A percentile compares a stretch with the other conserved stretches of the same genome.
phyloP scores from a whole-genome alignment of 495 filamentous ascomycete species.

The Cercophora scortea region DNA sequence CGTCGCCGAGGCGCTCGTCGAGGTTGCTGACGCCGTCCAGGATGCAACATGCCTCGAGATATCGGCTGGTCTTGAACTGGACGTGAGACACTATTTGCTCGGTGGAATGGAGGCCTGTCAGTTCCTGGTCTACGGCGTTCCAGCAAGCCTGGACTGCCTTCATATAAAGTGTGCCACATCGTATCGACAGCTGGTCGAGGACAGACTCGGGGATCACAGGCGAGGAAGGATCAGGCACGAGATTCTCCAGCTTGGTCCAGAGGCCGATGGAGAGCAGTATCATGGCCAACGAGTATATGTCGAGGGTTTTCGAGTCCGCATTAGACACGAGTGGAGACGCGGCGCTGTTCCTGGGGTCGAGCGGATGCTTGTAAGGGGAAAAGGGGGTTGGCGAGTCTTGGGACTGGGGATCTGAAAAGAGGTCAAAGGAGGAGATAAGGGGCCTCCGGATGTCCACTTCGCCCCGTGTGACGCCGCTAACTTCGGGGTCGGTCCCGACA shows the following conservation, averaged over 20 bases:
- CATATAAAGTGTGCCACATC: constrained; percentile 71
- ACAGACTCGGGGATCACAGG: constrained; percentile 34
- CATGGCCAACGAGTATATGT: constrained; percentile 79
- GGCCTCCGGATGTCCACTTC: constrained; percentile 64
- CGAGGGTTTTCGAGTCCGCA: constrained; percentile 54
- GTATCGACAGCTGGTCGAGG: constrained; percentile 55
- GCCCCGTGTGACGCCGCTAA: constrained; percentile 28
- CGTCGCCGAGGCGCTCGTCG: constrained; percentile 37
- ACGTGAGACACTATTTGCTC: constrained; percentile 35
- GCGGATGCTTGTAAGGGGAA: constrained; percentile 66
- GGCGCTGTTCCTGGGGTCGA: constrained; percentile 54
- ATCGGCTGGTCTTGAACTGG: constrained; percentile 34
- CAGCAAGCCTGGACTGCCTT: constrained; percentile 75
- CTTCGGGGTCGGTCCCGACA: constrained; percentile 27
- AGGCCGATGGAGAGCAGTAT: constrained; percentile 80
- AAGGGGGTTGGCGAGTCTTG: constrained; percentile 32
- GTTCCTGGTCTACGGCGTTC: constrained; percentile 65
- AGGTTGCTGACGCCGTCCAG: constrained; percentile 40
- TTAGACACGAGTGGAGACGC: constrained; percentile 39
- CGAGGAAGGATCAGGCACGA: constrained; percentile 34
- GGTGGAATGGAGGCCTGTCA: constrained; percentile 22
- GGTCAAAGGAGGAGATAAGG: constrained; percentile 71
- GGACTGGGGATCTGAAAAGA: constrained; percentile 62
- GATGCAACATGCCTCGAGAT: constrained; percentile 44
- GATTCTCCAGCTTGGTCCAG: constrained; percentile 68